A percentile compares a stretch with the other conserved stretches of the same genome.
Evolutionary conservation across 2,329 filamentous ascomycete genomes (phyloP).

Genomic region (Huntiella decipiens): DNA sequence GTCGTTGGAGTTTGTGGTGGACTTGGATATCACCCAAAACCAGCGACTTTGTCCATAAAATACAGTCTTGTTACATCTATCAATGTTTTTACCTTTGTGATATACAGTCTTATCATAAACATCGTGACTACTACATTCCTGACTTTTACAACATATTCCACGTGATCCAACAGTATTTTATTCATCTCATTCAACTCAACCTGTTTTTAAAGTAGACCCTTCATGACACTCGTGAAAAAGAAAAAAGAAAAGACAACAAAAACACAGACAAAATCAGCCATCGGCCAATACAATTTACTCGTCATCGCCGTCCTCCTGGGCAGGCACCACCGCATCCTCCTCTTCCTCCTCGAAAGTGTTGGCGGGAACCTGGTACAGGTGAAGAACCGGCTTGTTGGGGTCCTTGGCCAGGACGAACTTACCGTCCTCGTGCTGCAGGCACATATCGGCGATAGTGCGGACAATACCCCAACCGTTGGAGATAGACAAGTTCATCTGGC

Average conservation of each 20-base stretch:
- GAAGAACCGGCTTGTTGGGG: conserved; percentile 89
- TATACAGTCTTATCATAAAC: no score
- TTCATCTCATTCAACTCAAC: no score
- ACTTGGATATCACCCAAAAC: neutral
- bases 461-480: conserved; percentile 99
- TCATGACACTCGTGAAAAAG: conserved; percentile 4
- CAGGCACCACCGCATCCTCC: conserved; percentile 30
- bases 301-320: conserved; percentile 12
- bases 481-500: conserved; percentile 93
- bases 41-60: no score
- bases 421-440: conserved; percentile 53
- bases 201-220: neutral
- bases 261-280: neutral
- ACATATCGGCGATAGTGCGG: conserved; percentile 93
- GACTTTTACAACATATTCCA: no score
- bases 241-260: conserved; percentile 6
- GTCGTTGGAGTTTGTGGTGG: neutral
- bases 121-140: no score
- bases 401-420: conserved; percentile 76
- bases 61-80: no score
- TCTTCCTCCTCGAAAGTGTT: conserved; percentile 73
- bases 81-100: no score
- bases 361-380: conserved; percentile 76
- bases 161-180: no score
- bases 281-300: neutral